A percentile compares a stretch with the other conserved stretches of the same genome.
Conservation (phyloP, 1,284 basidiomycete species). For the Sporisorium reilianum region DNA sequence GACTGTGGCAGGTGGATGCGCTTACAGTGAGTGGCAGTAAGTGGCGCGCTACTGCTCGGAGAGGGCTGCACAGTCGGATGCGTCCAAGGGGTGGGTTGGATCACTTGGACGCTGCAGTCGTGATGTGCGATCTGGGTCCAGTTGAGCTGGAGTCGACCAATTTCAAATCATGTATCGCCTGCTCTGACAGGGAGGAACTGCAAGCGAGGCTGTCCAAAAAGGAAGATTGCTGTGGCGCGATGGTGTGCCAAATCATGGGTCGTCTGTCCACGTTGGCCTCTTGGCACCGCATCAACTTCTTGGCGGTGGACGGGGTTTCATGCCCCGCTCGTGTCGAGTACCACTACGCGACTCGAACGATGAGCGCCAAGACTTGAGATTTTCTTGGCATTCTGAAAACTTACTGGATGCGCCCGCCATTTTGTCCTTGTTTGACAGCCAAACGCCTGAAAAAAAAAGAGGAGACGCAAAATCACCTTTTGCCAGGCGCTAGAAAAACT, state of each 20-base stretch:
- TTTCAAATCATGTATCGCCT: neutral
- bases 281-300: constrained; percentile 29
- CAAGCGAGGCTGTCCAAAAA: neutral
- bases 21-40: too few species aligned
- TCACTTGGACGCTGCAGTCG: neutral
- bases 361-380: constrained; percentile 12
- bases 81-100: too few species aligned
- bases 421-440: neutral
- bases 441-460: too few species aligned
- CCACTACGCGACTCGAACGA: constrained; percentile 14
- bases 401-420: neutral
- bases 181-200: neutral
- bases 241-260: constrained; percentile 17
- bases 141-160: neutral
- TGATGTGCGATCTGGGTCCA: neutral
- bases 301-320: constrained; percentile 16
- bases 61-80: neutral
- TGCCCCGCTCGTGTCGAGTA: neutral
- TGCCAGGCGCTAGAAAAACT: too few species aligned
- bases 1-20: too few species aligned
- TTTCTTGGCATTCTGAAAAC: constrained; percentile 13
- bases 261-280: constrained; percentile 39
- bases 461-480: too few species aligned
- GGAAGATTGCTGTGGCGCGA: neutral
- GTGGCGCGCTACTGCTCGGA: neutral